phyloP scores from a whole-genome alignment of 768 basidiomycete species.

The Naganishia antarctica region DNA sequence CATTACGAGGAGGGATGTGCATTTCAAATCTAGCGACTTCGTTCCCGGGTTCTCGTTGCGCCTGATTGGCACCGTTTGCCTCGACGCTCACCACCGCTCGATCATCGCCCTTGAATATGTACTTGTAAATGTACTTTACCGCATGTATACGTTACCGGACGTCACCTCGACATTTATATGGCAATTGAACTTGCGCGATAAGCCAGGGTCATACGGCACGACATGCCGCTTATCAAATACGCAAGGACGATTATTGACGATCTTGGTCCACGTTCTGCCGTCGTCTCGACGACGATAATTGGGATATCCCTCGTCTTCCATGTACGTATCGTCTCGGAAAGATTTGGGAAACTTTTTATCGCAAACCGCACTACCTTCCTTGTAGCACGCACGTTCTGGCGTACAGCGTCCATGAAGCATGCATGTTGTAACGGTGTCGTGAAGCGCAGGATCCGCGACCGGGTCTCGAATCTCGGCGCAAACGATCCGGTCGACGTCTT shows the following conservation, averaged over 20 bases:
- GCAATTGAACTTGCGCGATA: background rate
- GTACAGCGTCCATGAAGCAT: slow-evolving; percentile 59
- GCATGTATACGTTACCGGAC: background rate
- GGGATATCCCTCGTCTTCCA: background rate
- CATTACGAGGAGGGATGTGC: too few relatives aligned
- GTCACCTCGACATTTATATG: background rate
- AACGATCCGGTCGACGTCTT: slow-evolving; percentile 52
- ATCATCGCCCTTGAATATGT: slow-evolving; percentile 4
- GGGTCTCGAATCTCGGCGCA: slow-evolving; percentile 54
- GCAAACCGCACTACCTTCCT: too few relatives aligned
- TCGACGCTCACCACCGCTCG: background rate
- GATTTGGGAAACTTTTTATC: too few relatives aligned
- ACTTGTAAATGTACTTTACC: slow-evolving; percentile 7
- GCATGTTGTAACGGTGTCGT: slow-evolving; percentile 50
- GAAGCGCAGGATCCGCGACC: slow-evolving; percentile 50
- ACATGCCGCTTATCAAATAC: background rate
- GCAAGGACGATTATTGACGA: background rate
- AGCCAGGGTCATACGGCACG: background rate
- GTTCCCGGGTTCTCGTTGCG: background rate
- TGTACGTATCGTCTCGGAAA: background rate
- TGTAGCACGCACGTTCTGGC: background rate
- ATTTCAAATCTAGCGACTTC: too few relatives aligned
- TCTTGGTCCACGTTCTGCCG: background rate
- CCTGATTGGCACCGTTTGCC: too few relatives aligned
- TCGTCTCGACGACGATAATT: background rate